phyloP scores from a whole-genome alignment of 2,329 filamentous ascomycete genomes.

The Fusarium temperatum region DNA sequence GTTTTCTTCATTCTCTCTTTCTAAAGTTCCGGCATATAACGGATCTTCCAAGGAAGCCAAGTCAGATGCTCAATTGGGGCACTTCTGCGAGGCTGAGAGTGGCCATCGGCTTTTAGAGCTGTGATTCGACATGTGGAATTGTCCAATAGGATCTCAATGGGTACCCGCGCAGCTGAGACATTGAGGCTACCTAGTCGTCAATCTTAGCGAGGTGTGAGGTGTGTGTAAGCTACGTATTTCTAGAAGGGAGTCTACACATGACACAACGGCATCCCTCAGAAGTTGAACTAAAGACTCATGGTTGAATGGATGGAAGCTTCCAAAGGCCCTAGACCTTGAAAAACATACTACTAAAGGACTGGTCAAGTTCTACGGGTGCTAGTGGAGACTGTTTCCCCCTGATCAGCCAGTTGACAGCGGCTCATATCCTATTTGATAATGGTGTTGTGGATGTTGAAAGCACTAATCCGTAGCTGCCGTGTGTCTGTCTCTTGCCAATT shows the following conservation, averaged over 20 bases:
- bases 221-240: constrained; percentile 8
- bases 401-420: constrained; percentile 26
- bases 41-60: not conserved
- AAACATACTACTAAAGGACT: not conserved
- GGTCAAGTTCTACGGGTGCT: not conserved
- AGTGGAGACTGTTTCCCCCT: not conserved
- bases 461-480: constrained; percentile 14
- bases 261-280: not conserved
- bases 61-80: not conserved
- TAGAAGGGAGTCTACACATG: not conserved
- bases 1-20: not conserved
- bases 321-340: not conserved
- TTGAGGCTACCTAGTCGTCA: constrained; percentile 25
- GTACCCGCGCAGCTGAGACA: constrained; percentile 16
- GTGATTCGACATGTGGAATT: not conserved
- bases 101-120: not conserved
- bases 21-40: not conserved
- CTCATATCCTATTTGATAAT: constrained; percentile 20
- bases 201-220: constrained; percentile 21
- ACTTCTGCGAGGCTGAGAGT: not conserved
- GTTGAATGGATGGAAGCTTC: not conserved
- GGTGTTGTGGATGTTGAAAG: constrained; percentile 1
- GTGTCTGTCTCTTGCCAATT: not conserved
- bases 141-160: not conserved
- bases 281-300: not conserved